Evolutionary conservation across 495 filamentous ascomycete species (phyloP).

Genomic region (Xeromyces bisporus): DNA sequence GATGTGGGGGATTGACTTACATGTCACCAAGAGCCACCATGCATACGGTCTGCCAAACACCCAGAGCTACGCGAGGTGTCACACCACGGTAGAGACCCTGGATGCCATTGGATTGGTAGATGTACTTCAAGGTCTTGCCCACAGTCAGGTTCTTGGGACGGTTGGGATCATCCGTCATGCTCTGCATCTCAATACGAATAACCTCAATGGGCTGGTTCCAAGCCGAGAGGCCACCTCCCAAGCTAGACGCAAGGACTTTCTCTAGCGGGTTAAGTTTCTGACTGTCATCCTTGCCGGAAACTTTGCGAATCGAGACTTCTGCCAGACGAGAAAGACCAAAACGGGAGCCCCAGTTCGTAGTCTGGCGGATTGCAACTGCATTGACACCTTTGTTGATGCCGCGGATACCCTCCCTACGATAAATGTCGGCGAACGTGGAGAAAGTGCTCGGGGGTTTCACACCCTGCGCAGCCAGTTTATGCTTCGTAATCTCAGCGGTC

Average conservation of each 20-base stretch:
- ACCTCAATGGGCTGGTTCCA: conserved; percentile 99
- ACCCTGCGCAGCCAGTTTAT: conserved; percentile 75
- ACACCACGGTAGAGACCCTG: conserved; percentile 94
- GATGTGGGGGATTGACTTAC: conserved; percentile 38
- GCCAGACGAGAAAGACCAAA: conserved; percentile 86
- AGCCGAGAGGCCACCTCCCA: conserved; percentile 86
- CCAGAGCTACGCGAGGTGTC: conserved; percentile 78
- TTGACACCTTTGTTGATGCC: conserved; percentile 98
- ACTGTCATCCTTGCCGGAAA: conserved; percentile 62
- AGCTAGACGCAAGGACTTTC: conserved; percentile 74
- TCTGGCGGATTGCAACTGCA: conserved; percentile 93
- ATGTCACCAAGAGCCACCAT: conserved; percentile 99
- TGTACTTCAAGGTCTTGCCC: conserved; percentile 79
- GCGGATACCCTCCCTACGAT: conserved; percentile 78
- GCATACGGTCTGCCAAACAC: conserved; percentile 98
- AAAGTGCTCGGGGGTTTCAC: conserved; percentile 77
- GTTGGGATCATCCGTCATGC: conserved; percentile 93
- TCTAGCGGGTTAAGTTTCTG: conserved; percentile 62
- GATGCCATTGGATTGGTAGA: conserved; percentile 75
- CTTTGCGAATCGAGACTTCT: conserved; percentile 68
- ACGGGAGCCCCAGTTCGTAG: conserved; percentile 96
- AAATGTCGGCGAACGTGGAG: conserved; percentile 92
- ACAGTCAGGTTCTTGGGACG: conserved; percentile 97
- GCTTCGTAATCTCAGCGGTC: conserved; percentile 98
- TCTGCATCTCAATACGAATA: conserved; percentile 99